Evolutionary conservation across 805 yeast genomes (phyloP).

Genomic region (Candida ortonii): DNA sequence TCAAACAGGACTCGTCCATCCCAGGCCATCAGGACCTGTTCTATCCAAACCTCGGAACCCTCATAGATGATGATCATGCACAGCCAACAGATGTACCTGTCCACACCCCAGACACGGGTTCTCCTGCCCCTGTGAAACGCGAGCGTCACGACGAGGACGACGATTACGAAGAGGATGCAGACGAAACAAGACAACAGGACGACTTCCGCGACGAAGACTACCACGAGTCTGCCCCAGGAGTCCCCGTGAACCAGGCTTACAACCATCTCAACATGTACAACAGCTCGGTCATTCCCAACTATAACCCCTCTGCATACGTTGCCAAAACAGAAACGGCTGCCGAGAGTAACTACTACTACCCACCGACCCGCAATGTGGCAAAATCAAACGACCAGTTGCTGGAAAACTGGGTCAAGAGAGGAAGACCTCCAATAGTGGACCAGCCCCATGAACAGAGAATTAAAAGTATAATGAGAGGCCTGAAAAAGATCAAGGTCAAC

Average conservation of each 20-base stretch:
- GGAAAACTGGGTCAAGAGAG: constrained; percentile 63
- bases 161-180: constrained; percentile 20
- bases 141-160: constrained; percentile 18
- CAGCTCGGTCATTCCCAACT: constrained; percentile 16
- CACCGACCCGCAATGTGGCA: constrained; percentile 26
- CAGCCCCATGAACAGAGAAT: constrained; percentile 90
- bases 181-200: constrained; percentile 23
- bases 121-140: constrained; percentile 1
- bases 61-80: constrained; percentile 40
- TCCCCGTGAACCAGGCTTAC: constrained; percentile 3
- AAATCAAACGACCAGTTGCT: constrained; percentile 25
- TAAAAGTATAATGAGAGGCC: constrained; percentile 76
- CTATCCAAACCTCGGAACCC: constrained; percentile 67
- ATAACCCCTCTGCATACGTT: constrained; percentile 29
- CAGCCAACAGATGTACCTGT: constrained; percentile 3
- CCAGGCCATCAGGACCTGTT: constrained; percentile 36
- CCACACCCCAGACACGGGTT: neutral
- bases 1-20: constrained; percentile 39
- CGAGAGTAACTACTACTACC: constrained; percentile 26
- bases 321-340: constrained; percentile 28
- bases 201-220: constrained; percentile 23
- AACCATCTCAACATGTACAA: constrained; percentile 9
- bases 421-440: constrained; percentile 89
- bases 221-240: constrained; percentile 8
- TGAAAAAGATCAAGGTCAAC: constrained; percentile 67